phyloP scores from a whole-genome alignment of 805 yeast genomes.

The Candida corydali region DNA sequence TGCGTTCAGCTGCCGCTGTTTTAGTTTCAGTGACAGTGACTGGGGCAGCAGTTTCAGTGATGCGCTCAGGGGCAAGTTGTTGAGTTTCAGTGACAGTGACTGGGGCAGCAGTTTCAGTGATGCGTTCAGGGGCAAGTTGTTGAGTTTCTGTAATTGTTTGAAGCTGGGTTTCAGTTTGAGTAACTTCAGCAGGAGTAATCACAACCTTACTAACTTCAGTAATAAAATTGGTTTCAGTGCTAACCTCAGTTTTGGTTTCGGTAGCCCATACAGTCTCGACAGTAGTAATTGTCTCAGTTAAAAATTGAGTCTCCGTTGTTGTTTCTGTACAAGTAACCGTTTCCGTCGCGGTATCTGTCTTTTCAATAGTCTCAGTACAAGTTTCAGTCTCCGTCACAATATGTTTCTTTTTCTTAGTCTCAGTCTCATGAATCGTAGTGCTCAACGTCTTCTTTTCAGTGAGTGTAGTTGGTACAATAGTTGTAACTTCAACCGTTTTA shows the following conservation, averaged over 20 bases:
- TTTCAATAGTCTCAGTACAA: background rate
- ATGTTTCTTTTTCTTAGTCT: background rate
- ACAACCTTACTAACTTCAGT: conserved; percentile 1
- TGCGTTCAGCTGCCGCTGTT: background rate
- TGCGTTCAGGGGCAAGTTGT: background rate
- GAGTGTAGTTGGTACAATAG: background rate
- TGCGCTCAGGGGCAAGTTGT: background rate
- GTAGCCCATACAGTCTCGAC: conserved; percentile 1
- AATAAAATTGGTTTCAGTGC: background rate
- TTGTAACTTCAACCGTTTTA: background rate
- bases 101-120: background rate
- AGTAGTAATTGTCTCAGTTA: background rate
- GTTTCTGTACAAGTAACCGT: background rate
- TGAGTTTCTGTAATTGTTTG: background rate
- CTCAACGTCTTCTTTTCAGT: background rate
- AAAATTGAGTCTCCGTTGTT: background rate
- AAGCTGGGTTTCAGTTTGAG: background rate
- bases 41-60: background rate
- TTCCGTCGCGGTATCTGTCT: background rate
- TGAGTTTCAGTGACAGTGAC: background rate
- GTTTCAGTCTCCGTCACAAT: background rate
- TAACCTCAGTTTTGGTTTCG: background rate
- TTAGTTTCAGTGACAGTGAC: background rate
- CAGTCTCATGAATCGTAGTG: background rate
- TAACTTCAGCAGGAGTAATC: background rate